Evolutionary conservation across 1,284 basidiomycete genomes (phyloP).

Genomic region (Marasmius oreades): DNA sequence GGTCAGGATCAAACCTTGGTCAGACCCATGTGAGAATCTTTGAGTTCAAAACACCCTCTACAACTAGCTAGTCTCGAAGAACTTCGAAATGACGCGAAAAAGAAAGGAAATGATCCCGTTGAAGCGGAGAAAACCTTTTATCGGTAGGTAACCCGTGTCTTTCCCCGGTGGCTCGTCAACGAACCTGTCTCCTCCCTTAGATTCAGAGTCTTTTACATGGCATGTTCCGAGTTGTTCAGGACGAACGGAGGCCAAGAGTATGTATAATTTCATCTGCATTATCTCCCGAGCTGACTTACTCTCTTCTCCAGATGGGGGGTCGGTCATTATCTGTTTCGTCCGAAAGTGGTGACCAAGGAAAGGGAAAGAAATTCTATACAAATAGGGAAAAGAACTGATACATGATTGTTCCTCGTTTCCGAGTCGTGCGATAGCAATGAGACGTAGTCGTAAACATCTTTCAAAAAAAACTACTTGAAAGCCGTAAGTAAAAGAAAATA

Average conservation of each 20-base stretch:
- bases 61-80: conserved; percentile 45
- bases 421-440: neutral
- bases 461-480: neutral
- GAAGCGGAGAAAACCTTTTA: conserved; percentile 65
- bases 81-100: conserved; percentile 45
- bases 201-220: conserved; percentile 75
- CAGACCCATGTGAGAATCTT: neutral
- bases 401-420: too few species aligned
- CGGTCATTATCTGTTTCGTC: conserved; percentile 21
- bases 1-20: conserved; percentile 19
- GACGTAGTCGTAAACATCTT: neutral
- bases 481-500: neutral
- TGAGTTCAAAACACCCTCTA: conserved; percentile 19
- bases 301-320: conserved; percentile 19
- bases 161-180: neutral
- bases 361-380: neutral
- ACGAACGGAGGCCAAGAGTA: conserved; percentile 65
- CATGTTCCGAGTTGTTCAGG: conserved; percentile 73
- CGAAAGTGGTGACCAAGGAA: conserved; percentile 5
- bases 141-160: conserved; percentile 27
- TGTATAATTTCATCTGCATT: conserved; percentile 21
- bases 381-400: too few species aligned
- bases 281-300: neutral
- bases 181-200: conserved; percentile 23
- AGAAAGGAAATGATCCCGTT: conserved; percentile 40